Conservation (phyloP, 768 basidiomycete species). For the Auriscalpium orientale region DNA sequence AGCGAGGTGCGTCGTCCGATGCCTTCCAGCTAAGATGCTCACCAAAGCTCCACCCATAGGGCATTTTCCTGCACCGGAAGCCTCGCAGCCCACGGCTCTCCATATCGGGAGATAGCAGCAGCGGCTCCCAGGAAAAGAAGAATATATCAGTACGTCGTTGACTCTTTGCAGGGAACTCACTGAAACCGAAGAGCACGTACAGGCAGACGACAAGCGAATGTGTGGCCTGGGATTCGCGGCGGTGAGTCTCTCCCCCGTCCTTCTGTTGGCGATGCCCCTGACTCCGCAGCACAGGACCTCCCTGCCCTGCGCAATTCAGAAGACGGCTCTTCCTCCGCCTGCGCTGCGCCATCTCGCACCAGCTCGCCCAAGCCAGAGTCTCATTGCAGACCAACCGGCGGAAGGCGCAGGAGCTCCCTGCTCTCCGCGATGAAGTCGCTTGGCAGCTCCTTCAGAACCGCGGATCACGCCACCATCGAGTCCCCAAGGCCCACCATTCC, state of each 20-base stretch:
- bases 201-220: too few species aligned
- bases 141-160: too few species aligned
- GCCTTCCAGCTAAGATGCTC: neutral
- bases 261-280: too few species aligned
- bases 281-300: too few species aligned
- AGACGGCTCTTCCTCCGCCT: neutral
- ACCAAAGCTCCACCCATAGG: neutral
- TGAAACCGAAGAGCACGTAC: too few species aligned
- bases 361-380: neutral
- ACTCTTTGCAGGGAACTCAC: too few species aligned
- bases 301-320: too few species aligned
- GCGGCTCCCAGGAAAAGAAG: too few species aligned
- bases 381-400: neutral
- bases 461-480: neutral
- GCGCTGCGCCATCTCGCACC: neutral
- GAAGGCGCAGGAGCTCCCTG: neutral
- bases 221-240: too few species aligned
- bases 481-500: constrained; percentile 1
- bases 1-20: neutral
- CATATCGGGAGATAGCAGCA: neutral
- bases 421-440: neutral
- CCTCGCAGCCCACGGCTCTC: neutral
- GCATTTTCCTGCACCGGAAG: neutral
- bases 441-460: constrained; percentile 4
- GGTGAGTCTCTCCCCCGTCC: too few species aligned